phyloP scores from a whole-genome alignment of 495 filamentous ascomycete genomes.

The Immersiella caudata region DNA sequence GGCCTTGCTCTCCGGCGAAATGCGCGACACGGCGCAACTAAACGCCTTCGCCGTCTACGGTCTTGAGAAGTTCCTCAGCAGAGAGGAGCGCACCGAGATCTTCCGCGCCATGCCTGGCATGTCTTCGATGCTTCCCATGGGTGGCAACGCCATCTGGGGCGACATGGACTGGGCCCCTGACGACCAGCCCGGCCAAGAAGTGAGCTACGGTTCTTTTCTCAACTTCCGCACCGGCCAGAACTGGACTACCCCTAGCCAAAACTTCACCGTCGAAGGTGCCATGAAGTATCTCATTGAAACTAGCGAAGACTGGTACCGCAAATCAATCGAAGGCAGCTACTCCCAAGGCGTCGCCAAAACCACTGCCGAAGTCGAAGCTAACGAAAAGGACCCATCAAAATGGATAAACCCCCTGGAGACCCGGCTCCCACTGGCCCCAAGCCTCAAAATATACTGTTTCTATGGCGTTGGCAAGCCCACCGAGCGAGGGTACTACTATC shows the following conservation, averaged over 20 bases:
- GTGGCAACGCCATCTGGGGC: slow-evolving; percentile 92
- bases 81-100: slow-evolving; percentile 86
- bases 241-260: slow-evolving; percentile 60
- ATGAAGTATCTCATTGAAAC: slow-evolving; percentile 75
- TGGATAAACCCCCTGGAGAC: slow-evolving; percentile 97
- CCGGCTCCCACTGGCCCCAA: slow-evolving; percentile 82
- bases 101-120: slow-evolving; percentile 97
- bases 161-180: slow-evolving; percentile 89
- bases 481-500: slow-evolving; percentile 90
- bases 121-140: slow-evolving; percentile 95
- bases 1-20: slow-evolving; percentile 91
- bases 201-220: slow-evolving; percentile 78
- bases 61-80: slow-evolving; percentile 90
- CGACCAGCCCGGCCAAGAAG: slow-evolving; percentile 70
- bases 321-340: slow-evolving; percentile 72
- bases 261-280: slow-evolving; percentile 79
- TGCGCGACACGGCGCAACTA: slow-evolving; percentile 96
- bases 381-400: slow-evolving; percentile 77
- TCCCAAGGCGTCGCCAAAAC: slow-evolving; percentile 89
- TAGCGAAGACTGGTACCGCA: slow-evolving; percentile 82
- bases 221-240: slow-evolving; percentile 73
- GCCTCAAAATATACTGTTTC: slow-evolving; percentile 96
- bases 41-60: slow-evolving; percentile 98
- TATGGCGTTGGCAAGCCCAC: slow-evolving; percentile 93
- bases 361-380: slow-evolving; percentile 76